Conservation (phyloP, 2,329 filamentous ascomycete genomes). For the Aurifilum marmelostoma region DNA sequence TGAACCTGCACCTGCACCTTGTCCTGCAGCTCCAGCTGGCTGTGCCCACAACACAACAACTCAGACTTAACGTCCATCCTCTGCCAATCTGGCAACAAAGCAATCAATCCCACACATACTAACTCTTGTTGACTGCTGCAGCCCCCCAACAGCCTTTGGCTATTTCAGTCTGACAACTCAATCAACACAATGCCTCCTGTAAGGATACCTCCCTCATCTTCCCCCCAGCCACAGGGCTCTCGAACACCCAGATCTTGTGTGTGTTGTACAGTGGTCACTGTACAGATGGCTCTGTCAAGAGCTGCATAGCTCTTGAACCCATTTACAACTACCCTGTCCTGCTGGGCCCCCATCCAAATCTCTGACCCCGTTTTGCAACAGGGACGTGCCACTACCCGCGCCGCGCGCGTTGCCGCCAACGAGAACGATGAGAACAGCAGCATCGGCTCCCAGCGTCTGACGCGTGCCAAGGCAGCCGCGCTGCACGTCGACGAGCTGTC, state of each 20-base stretch:
- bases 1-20: conserved; percentile 18
- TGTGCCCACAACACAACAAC: conserved; percentile 11
- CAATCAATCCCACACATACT: conserved; percentile 12
- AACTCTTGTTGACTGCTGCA: conserved; percentile 21
- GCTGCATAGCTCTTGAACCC: conserved; percentile 11
- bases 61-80: conserved; percentile 2
- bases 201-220: conserved; percentile 36
- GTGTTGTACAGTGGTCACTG: not conserved
- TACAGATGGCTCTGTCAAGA: not conserved
- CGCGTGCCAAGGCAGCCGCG: conserved; percentile 87
- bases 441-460: conserved; percentile 72
- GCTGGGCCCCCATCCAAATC: not conserved
- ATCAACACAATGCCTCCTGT: conserved; percentile 37
- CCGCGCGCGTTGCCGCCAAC: conserved; percentile 73
- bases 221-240: not conserved
- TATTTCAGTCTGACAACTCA: conserved; percentile 22
- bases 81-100: conserved; percentile 15
- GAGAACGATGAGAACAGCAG: conserved; percentile 90
- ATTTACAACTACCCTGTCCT: conserved; percentile 12
- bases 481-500: conserved; percentile 64
- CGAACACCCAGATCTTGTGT: no score
- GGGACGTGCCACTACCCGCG: conserved; percentile 69
- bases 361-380: conserved; percentile 41
- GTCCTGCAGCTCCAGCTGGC: conserved; percentile 21
- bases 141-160: conserved; percentile 23